Conservation (phyloP, 208 protist genomes). For the Trypanosoma theileri region DNA sequence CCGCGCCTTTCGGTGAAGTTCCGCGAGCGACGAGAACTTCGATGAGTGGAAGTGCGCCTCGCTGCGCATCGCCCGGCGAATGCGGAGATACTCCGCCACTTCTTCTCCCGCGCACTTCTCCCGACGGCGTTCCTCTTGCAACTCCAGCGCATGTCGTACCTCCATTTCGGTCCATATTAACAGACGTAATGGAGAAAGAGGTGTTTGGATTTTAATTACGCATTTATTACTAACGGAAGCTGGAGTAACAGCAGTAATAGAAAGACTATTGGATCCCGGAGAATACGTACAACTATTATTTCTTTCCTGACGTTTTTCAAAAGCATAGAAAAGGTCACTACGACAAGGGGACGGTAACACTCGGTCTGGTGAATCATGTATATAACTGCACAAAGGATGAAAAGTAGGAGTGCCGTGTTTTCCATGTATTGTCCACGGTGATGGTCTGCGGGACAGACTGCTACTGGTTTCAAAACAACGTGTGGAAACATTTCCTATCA, state of each 20-base stretch:
- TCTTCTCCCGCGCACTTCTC: conserved; percentile 26
- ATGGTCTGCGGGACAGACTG: background rate
- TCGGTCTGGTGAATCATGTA: conserved; percentile 9
- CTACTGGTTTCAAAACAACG: background rate
- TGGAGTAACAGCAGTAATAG: no score
- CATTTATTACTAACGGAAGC: no score
- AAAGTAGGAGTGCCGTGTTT: background rate
- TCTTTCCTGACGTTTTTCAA: background rate
- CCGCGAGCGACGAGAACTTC: background rate
- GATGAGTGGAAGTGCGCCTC: conserved; percentile 9
- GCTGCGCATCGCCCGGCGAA: conserved; percentile 5
- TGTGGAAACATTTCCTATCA: background rate
- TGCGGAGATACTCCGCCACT: conserved; percentile 25
- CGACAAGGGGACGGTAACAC: conserved; percentile 7
- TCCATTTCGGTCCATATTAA: conserved; percentile 30
- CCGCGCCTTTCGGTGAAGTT: conserved; percentile 8
- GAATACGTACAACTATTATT: background rate
- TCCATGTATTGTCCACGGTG: background rate
- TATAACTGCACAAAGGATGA: background rate
- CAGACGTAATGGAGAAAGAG: no score
- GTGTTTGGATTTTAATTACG: no score
- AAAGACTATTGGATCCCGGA: background rate
- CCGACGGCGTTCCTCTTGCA: conserved; percentile 15
- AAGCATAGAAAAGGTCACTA: conserved; percentile 23
- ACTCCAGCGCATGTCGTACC: conserved; percentile 19